Conservation (phyloP, 164 flowering plant genomes). For the Cinnamomum micranthum region DNA sequence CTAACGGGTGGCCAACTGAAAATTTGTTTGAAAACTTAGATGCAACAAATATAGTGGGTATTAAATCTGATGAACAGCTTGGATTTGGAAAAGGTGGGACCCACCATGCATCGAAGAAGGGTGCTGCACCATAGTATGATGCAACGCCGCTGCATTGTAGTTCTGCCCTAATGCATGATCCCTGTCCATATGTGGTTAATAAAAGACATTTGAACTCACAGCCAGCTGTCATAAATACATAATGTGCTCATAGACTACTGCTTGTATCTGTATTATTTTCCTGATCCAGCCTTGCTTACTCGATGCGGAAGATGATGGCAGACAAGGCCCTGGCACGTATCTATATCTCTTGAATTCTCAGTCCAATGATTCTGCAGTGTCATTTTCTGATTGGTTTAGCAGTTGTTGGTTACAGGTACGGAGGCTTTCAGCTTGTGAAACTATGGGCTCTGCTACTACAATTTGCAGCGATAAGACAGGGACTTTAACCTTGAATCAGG, state of each 20-base stretch:
- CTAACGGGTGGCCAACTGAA: too few species aligned
- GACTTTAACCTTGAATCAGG: constrained; percentile 61
- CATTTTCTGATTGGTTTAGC: background rate
- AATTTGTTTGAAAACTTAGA: too few species aligned
- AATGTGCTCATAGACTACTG: background rate
- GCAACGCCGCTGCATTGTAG: too few species aligned
- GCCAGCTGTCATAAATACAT: background rate
- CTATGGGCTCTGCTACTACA: constrained; percentile 79
- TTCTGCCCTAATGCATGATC: background rate
- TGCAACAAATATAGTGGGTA: too few species aligned
- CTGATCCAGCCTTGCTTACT: constrained; percentile 29
- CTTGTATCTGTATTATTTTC: constrained; percentile 5
- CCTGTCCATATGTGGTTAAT: too few species aligned
- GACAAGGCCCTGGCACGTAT: constrained; percentile 22
- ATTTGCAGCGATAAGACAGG: constrained; percentile 80
- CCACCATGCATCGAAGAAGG: too few species aligned
- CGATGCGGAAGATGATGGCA: constrained; percentile 33
- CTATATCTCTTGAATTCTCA: background rate
- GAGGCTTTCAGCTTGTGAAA: constrained; percentile 70
- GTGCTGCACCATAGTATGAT: too few species aligned
- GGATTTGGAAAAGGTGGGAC: too few species aligned
- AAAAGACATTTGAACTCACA: background rate
- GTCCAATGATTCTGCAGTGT: background rate
- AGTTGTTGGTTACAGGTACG: constrained; percentile 13
- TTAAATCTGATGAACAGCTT: too few species aligned